Percentiles rank a stretch among this genome's conserved stretches.
These are phyloP conservation scores for Neurospora discreta DNA, from an alignment of 495 filamentous ascomycete genomes.

Conservation along the genomic window DNA sequence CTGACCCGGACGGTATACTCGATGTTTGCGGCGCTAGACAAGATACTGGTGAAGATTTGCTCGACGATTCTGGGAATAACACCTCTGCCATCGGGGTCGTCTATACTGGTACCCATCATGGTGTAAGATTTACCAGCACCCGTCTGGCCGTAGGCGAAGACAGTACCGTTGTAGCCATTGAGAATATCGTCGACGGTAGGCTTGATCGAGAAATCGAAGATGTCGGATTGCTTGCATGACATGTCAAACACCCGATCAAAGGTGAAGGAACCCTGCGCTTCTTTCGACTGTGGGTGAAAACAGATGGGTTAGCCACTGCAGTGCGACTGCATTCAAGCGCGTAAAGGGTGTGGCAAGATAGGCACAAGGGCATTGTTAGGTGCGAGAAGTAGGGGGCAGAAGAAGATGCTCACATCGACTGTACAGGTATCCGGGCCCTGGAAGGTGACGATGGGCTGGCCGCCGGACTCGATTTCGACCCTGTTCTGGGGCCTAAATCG, in stretches of 20 bases:
- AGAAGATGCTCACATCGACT: conserved; percentile 54
- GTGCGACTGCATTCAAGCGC: background rate
- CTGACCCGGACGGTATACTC: conserved; percentile 96
- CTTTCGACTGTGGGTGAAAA: conserved; percentile 51
- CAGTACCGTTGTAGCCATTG: conserved; percentile 97
- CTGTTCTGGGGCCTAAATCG: conserved; percentile 96
- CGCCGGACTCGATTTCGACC: conserved; percentile 77
- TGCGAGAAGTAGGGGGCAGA: background rate
- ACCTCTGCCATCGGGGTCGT: conserved; percentile 78
- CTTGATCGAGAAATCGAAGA: conserved; percentile 96
- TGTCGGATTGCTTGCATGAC: conserved; percentile 72
- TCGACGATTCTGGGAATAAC: conserved; percentile 96
- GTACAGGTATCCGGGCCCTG: conserved; percentile 80
- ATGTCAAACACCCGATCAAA: conserved; percentile 97
- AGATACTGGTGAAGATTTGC: conserved; percentile 92
- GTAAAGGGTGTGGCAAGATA: background rate
- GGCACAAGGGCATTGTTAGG: background rate
- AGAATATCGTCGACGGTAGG: conserved; percentile 95
- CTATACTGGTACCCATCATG: conserved; percentile 98
- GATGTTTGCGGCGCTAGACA: conserved; percentile 82
- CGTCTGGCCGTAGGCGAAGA: conserved; percentile 98
- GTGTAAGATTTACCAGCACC: conserved; percentile 98
- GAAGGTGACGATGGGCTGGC: conserved; percentile 83
- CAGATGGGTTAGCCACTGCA: background rate
- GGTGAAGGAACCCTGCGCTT: conserved; percentile 78